Evolutionary conservation across 345 rosid genomes (phyloP).

Genomic region (Brassica napus): Da-Ae NC_063439.1:3238001-3238500

Average conservation of each 20-base stretch:
- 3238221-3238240: constrained; percentile 48
- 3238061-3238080: not conserved
- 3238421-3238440: constrained; percentile 59
- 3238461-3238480: constrained; percentile 55
- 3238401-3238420: constrained; percentile 67
- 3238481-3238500: constrained; percentile 63
- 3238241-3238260: constrained; percentile 47
- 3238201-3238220: constrained; percentile 75
- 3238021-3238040: constrained; percentile 27
- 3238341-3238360: constrained; percentile 78
- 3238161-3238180: constrained; percentile 44
- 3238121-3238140: constrained; percentile 35
- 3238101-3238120: constrained; percentile 33
- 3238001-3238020: constrained; percentile 36
- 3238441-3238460: constrained; percentile 53
- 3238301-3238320: constrained; percentile 40
- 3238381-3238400: constrained; percentile 80
- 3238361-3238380: constrained; percentile 71
- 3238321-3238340: constrained; percentile 60
- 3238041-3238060: constrained; percentile 12
- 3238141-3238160: constrained; percentile 56
- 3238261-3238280: constrained; percentile 82
- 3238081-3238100: constrained; percentile 27
- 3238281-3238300: constrained; percentile 80
- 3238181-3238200: constrained; percentile 58